Percentiles rank a stretch among this genome's conserved stretches.
Evolutionary conservation across 2,329 filamentous ascomycete genomes (phyloP).

Genomic region (Diaporthe ampelina): DNA sequence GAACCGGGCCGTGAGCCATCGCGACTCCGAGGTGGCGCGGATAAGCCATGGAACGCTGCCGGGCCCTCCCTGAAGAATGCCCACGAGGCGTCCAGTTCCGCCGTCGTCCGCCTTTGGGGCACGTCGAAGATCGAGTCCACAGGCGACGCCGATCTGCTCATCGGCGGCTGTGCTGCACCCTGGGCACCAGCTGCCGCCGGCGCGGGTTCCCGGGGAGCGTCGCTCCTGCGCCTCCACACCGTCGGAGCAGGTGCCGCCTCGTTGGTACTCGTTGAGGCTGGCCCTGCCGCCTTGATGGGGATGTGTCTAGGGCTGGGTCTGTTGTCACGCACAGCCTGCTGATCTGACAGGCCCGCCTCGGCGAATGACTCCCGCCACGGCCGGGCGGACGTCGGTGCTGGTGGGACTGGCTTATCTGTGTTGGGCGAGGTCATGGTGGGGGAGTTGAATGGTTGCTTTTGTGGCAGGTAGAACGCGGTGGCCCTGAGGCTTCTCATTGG

Average conservation of each 20-base stretch:
- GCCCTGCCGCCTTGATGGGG: too few relatives aligned
- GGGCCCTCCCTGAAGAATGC: slow-evolving; percentile 2
- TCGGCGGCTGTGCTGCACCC: not conserved
- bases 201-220: not conserved
- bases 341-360: slow-evolving; percentile 13
- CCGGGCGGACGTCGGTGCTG: slow-evolving; percentile 12
- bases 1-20: slow-evolving; percentile 31
- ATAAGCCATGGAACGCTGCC: slow-evolving; percentile 28
- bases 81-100: slow-evolving; percentile 28
- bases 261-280: not conserved
- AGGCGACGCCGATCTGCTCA: slow-evolving; percentile 6
- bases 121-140: slow-evolving; percentile 33
- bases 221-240: not conserved
- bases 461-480: slow-evolving; percentile 4
- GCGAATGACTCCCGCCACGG: slow-evolving; percentile 20
- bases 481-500: not conserved
- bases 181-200: not conserved
- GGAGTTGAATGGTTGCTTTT: not conserved
- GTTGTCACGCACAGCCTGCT: not conserved
- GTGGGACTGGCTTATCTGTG: slow-evolving; percentile 24
- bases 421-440: not conserved
- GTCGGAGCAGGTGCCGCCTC: slow-evolving; percentile 18
- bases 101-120: slow-evolving; percentile 1
- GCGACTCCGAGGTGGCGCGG: slow-evolving; percentile 30
- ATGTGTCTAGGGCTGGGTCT: not conserved